Conservation (phyloP, 1,284 basidiomycete genomes). For the Sanguinoderma infundibulare region DNA sequence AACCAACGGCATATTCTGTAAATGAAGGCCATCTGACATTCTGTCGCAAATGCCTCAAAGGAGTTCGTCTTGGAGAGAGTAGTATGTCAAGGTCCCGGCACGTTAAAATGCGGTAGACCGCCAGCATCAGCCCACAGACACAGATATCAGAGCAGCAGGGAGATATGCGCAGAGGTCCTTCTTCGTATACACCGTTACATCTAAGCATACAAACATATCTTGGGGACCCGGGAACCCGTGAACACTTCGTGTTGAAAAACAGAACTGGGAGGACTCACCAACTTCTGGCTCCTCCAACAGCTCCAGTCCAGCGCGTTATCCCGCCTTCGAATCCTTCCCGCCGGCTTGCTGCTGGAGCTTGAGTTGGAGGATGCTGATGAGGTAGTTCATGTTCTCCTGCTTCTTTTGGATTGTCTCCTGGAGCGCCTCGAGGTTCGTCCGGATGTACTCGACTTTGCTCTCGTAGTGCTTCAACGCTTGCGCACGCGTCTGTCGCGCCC, state of each 20-base stretch:
- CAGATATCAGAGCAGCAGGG: too few species aligned
- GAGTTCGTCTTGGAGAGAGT: too few species aligned
- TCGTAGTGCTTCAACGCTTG: conserved; percentile 82
- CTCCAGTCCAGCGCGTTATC: not conserved
- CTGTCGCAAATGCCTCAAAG: too few species aligned
- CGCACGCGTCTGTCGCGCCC: conserved; percentile 62
- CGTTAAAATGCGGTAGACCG: too few species aligned
- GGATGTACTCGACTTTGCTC: conserved; percentile 79
- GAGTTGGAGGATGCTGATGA: conserved; percentile 76
- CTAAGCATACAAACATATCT: conserved; percentile 10
- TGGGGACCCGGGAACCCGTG: not conserved
- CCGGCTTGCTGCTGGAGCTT: conserved; percentile 63
- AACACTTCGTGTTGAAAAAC: not conserved
- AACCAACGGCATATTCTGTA: too few species aligned
- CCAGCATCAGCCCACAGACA: too few species aligned
- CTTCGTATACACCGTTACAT: conserved; percentile 15
- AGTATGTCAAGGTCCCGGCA: too few species aligned
- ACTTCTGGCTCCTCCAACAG: not conserved
- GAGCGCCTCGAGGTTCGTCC: conserved; percentile 78
- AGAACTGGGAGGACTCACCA: not conserved
- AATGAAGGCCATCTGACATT: too few species aligned
- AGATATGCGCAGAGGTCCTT: not conserved
- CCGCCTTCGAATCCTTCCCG: conserved; percentile 32
- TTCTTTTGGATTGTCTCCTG: conserved; percentile 89
- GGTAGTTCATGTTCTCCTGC: conserved; percentile 83